Evolutionary conservation across 768 basidiomycete species (phyloP), one percentile per base, ranked within the genome.

Genomic region (Russula lepida): DNA sequence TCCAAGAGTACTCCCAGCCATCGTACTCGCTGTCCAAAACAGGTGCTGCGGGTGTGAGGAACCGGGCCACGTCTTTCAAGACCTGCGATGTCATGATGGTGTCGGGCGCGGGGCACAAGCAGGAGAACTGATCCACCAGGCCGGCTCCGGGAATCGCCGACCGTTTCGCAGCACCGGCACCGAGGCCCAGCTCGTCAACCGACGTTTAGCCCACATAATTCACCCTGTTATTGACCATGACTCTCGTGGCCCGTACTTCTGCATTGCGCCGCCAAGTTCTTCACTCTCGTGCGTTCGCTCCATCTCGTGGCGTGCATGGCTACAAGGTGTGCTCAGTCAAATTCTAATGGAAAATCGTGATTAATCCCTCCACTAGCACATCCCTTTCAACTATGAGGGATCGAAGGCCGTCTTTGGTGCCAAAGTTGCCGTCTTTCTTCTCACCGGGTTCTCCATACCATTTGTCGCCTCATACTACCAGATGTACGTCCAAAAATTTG

Each of bases 1-100:
- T 85, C 85, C 87, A 94, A 64, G 74, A 78, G 71, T 77, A 85
- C 72, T 97, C 81, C 49, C 82, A 72, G 21, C 92, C 93, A 37
- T 86, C 79, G 71, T 93, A 97, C 8, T 86, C 76, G 7, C 75
- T 73, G 12, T 77, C 73, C 25, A 81, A 76, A 35, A 79, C 68
- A 57, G 83, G 75, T 3, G 84, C 81, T 0, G 83, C 78, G 12
- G 88, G 88, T 5, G 84, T 81, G 64, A 89, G 68, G 39, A 46
- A 12, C 27, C 32, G 58, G 6, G 54, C 11, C 6, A 64, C 17
- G 21, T 64, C 52, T 30, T 8, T 37, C 28, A 59, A 19, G 39
- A 66, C 3, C n/a, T 47, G 30, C 37, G 52, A 49, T 12, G n/a
- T 9, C 43, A 62, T 54, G 23, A 37, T 12, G 15, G 5, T 51